phyloP scores from a whole-genome alignment of 2,329 filamentous ascomycete species.

The Trichoderma atroviride region DNA sequence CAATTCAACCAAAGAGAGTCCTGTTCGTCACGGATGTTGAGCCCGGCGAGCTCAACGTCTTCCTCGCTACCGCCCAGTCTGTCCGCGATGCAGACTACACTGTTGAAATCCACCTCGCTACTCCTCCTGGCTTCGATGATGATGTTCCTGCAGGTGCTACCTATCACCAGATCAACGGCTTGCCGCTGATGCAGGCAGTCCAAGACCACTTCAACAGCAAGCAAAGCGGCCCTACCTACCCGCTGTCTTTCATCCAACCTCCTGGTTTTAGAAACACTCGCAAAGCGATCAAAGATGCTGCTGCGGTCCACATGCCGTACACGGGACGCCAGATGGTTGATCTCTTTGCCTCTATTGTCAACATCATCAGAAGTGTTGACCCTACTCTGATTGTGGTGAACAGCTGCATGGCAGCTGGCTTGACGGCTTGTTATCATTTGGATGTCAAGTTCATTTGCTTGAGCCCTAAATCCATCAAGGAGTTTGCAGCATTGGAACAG shows the following conservation, averaged over 20 bases:
- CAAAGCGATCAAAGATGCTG: constrained; percentile 41
- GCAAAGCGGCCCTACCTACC: background rate
- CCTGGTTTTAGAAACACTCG: constrained; percentile 32
- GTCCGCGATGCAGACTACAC: constrained; percentile 40
- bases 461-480: constrained; percentile 49
- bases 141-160: constrained; percentile 31
- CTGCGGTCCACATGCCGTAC: constrained; percentile 31
- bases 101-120: constrained; percentile 49
- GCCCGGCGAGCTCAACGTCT: constrained; percentile 50
- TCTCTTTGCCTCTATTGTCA: constrained; percentile 43
- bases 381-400: constrained; percentile 49
- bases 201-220: constrained; percentile 4
- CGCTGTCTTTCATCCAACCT: constrained; percentile 19
- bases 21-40: constrained; percentile 51
- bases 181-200: constrained; percentile 27
- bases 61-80: constrained; percentile 47
- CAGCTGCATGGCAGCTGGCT: constrained; percentile 46
- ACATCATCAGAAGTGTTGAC: constrained; percentile 42
- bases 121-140: constrained; percentile 42
- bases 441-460: constrained; percentile 43
- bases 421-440: constrained; percentile 46
- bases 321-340: constrained; percentile 43
- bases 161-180: constrained; percentile 36
- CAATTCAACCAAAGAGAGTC: constrained; percentile 31
- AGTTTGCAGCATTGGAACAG: constrained; percentile 45